Base-by-base conservation (phyloP, 495 filamentous ascomycete genomes). In the Hypoxylon cercidicola region DNA sequence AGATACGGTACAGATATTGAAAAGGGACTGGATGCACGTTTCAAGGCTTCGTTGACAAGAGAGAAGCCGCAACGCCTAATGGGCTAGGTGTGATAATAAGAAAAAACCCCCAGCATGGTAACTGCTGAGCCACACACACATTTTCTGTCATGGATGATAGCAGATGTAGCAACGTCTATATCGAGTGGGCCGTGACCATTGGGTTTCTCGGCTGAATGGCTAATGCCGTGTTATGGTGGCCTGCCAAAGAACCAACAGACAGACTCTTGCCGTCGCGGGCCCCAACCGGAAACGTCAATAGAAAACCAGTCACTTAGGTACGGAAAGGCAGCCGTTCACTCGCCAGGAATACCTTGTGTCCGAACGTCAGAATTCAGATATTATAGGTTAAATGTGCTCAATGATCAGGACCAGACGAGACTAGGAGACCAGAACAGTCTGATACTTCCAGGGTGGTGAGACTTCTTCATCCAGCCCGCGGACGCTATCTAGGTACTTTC, bases 131-230 rank as follows among this genome's bases (percentile, higher is more conserved):
- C 78, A 82, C 78, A 81, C 78, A 81, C 64, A 68, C 76, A 77
- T 76, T 74, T 70, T 55, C 56, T 68, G 70, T 65, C 71, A 74
- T 72, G 69, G 69, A 70, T 66, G 66, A 70, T 67, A 73, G 68
- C 50, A 73, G 54, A 62, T 59, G 72, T 62, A 69, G 70, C 71
- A 73, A 74, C 73, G 68, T 69, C 74, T 78, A 78, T 75, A 78
- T 67, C 66, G 60, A 74, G 70, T 69, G 69, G 67, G 70, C 72
- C 71, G 75, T 71, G 69, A 72, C 60, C 67, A 72, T 75, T 75
- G 75, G 60, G 69, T 76, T 74, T 78, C 72, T 80, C 80, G 80
- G 80, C 79, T 82, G 79, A 81, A 82, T 82, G 79, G 79, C 72
- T 82, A 81, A 82, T 82, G 79, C 78, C 75, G 79, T 80, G 73